phyloP scores from a whole-genome alignment of 192 early-diverging fungal genomes.

The Borealophlyctis nickersoniae region DNA sequence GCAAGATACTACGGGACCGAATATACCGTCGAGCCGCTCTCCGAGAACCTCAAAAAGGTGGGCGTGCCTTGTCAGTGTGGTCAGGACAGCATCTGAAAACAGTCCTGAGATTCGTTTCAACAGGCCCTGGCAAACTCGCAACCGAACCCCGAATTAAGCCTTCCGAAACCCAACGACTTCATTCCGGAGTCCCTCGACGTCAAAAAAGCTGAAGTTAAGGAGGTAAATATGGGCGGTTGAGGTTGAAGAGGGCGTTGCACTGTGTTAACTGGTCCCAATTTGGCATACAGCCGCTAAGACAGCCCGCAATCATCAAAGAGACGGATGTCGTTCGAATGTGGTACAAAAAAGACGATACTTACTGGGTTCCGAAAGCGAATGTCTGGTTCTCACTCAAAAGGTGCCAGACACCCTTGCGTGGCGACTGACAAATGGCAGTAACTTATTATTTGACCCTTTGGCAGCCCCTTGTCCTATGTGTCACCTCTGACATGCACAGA shows the following conservation, averaged over 20 bases:
- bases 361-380: constrained; percentile 85
- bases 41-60: constrained; percentile 34
- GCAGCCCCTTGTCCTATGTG: constrained; percentile 72
- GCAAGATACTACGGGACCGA: constrained; percentile 82
- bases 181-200: constrained; percentile 81
- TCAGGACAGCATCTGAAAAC: constrained; percentile 5
- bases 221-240: too few species aligned
- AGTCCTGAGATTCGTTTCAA: neutral
- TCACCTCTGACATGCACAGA: constrained; percentile 71
- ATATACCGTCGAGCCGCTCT: constrained; percentile 66
- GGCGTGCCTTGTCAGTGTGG: neutral
- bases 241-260: constrained; percentile 14
- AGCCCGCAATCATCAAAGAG: constrained; percentile 62
- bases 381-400: constrained; percentile 60
- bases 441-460: constrained; percentile 27
- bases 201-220: constrained; percentile 3
- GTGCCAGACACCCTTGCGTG: too few species aligned
- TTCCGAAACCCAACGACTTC: constrained; percentile 78
- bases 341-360: constrained; percentile 94
- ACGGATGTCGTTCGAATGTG: constrained; percentile 67
- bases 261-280: neutral
- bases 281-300: constrained; percentile 14
- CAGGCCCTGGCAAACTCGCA: constrained; percentile 43
- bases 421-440: too few species aligned
- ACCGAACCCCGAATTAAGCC: constrained; percentile 55